Base-by-base conservation (phyloP, 2,329 filamentous ascomycete species). In the Alternaria atra region DNA sequence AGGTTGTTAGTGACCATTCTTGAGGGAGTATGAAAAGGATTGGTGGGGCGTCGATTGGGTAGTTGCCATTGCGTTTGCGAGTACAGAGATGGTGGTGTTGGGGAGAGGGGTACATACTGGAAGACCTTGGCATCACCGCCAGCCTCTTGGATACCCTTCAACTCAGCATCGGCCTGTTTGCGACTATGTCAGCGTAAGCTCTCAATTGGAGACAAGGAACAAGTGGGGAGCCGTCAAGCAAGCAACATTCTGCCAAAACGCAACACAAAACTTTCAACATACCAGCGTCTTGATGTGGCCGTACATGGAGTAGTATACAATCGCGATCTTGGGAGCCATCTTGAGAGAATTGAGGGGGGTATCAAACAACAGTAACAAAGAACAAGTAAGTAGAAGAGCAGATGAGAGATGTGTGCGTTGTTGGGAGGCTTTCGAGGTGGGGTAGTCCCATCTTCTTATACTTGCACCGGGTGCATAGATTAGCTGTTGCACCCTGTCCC, bases 321-420 rank as follows among this genome's bases (percentile, higher is more conserved):
- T 95, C 73, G 93, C 93, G 78, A 97, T 87, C 85, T 92, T 96
- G 80, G 92, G 91, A 83, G 91, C 92, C 93, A 97, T 96, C 42
- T 44, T 72, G 67, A 66, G 61, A 43, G 44, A 42, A 47, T 55
- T 44, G 52, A 9, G 15, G 17, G 57, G 52, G 63, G 63, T 70
- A 68, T 68, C 52, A 66, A 65, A 9, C 20, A 58, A 51, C 27
- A 54, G 23, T 5, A 43, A 17, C 15, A 50, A 39, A 42, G 20
- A 52, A 32, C 55, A 29, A 42, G 17, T 32, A 43, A 17, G 5
- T 34, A 52, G 20, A 13, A 39, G 27, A 57, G 25, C 55, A 29
- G 46, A 53, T 32, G 37, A 48, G 6, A 32, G 13, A 52, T n/a
- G 51, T 32, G 20, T 39, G 25, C n/a, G 34, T 23, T 32, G 34